A percentile compares a stretch with the other conserved stretches of the same genome.
These are phyloP conservation scores for Fragosphaeria purpurea DNA, from an alignment of 2,329 filamentous ascomycete species.

Conservation along the genomic window DNA sequence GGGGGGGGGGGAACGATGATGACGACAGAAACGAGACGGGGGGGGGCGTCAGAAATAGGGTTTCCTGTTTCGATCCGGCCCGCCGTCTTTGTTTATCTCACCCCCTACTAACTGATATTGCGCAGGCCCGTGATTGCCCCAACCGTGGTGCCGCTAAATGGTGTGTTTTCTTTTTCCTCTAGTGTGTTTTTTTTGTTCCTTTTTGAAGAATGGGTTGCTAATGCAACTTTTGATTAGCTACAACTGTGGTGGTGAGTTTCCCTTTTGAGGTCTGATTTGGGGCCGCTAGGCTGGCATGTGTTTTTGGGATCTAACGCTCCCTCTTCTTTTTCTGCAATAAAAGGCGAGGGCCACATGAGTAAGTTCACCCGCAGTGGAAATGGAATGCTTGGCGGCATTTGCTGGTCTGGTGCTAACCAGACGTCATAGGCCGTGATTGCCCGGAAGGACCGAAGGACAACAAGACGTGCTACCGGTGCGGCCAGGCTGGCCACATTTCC, in stretches of 20 bases:
- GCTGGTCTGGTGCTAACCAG: conserved; percentile 10
- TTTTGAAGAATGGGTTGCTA: conserved; percentile 1
- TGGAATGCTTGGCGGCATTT: too few species aligned
- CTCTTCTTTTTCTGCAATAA: conserved; percentile 9
- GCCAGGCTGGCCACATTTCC: conserved; percentile 79
- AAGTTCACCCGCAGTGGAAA: conserved; percentile 12
- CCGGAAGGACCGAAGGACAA: conserved; percentile 79
- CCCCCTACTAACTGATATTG: conserved; percentile 18
- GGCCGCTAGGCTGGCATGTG: conserved; percentile 13
- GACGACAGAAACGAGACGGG: conserved; percentile 1
- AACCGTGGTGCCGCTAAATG: conserved; percentile 75
- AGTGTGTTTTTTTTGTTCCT: not conserved
- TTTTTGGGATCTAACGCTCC: not conserved
- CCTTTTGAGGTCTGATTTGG: not conserved
- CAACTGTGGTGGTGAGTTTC: conserved; percentile 63
- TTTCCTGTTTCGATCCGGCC: too few species aligned
- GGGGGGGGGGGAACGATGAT: conserved; percentile 10
- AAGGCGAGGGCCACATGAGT: conserved; percentile 67
- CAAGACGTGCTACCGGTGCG: conserved; percentile 69
- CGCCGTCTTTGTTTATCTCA: too few species aligned
- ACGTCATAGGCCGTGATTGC: conserved; percentile 70
- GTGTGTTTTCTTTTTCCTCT: conserved; percentile 36
- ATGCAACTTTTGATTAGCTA: conserved; percentile 42
- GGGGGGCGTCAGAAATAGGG: not conserved
- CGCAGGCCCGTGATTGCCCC: conserved; percentile 72